Evolutionary conservation across 2,329 filamentous ascomycete genomes (phyloP).

Genomic region (Microcyclosporella mali): DNA sequence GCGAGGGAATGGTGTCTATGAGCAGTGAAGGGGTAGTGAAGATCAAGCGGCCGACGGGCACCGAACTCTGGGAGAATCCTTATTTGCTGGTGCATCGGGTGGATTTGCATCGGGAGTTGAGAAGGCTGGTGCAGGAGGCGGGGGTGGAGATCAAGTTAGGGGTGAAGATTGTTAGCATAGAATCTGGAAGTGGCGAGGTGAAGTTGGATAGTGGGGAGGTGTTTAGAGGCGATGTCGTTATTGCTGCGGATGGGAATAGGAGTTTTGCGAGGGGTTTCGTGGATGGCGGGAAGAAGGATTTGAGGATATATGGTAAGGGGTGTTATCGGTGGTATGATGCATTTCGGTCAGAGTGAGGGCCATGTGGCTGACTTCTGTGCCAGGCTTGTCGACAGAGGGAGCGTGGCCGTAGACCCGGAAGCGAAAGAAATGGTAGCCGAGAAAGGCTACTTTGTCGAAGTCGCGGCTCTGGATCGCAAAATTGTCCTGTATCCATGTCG

Average conservation of each 20-base stretch:
- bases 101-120: conserved; percentile 26
- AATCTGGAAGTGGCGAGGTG: conserved; percentile 8
- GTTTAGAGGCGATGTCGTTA: conserved; percentile 41
- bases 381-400: no score
- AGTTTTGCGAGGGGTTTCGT: conserved; percentile 47
- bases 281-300: no score
- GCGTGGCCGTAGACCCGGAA: no score
- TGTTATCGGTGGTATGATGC: no score
- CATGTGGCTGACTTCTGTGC: no score
- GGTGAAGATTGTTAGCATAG: conserved; percentile 13
- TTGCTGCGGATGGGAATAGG: conserved; percentile 50
- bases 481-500: no score
- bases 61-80: conserved; percentile 34
- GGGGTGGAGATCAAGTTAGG: conserved; percentile 20
- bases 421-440: no score
- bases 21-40: conserved; percentile 28
- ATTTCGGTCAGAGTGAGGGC: no score
- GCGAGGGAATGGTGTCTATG: conserved; percentile 4
- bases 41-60: conserved; percentile 2
- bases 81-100: conserved; percentile 28
- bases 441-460: no score
- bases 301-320: no score
- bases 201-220: conserved; percentile 32
- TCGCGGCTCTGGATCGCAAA: no score
- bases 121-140: conserved; percentile 17